Conservation (phyloP, 202 grass and related monocot genomes). For the Digitaria exilis region DNA sequence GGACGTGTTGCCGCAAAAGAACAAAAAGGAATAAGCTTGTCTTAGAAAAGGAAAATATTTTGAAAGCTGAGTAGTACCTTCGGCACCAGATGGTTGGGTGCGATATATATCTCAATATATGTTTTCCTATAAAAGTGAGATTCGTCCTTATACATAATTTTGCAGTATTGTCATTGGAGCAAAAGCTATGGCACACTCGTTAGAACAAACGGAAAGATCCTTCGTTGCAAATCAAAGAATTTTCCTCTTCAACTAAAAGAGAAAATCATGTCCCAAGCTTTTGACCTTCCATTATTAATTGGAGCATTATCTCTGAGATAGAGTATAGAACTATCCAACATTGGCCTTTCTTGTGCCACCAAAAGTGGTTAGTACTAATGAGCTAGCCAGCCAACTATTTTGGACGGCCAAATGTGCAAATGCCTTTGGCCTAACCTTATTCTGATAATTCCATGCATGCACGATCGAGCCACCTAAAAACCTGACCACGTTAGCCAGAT, state of each 20-base stretch:
- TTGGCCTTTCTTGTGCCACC: slow-evolving; percentile 18
- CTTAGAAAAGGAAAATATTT: not conserved
- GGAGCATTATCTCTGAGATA: not conserved
- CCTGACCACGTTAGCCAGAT: not conserved
- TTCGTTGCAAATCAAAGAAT: not conserved
- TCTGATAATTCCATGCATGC: not conserved
- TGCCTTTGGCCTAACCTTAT: slow-evolving; percentile 47
- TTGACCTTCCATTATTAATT: slow-evolving; percentile 1
- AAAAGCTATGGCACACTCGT: not conserved
- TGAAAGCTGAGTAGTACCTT: not conserved
- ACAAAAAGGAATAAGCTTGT: not conserved
- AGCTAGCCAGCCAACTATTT: slow-evolving; percentile 11
- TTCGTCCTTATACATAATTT: not conserved
- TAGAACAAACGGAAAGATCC: not conserved
- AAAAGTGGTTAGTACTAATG: slow-evolving; percentile 12
- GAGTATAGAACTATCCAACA: not conserved
- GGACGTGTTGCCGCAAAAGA: not conserved
- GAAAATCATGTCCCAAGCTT: not conserved
- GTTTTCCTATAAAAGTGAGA: not conserved
- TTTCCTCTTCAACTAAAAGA: slow-evolving; percentile 8
- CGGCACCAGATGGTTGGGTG: not conserved
- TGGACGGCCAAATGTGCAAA: slow-evolving; percentile 32
- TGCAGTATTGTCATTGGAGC: not conserved
- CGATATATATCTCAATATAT: not conserved
- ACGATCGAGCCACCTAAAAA: not conserved